Percentiles rank a stretch among this genome's conserved stretches.
Conservation (phyloP, 2,329 filamentous ascomycete species). For the Triangularia verruculosa region DNA sequence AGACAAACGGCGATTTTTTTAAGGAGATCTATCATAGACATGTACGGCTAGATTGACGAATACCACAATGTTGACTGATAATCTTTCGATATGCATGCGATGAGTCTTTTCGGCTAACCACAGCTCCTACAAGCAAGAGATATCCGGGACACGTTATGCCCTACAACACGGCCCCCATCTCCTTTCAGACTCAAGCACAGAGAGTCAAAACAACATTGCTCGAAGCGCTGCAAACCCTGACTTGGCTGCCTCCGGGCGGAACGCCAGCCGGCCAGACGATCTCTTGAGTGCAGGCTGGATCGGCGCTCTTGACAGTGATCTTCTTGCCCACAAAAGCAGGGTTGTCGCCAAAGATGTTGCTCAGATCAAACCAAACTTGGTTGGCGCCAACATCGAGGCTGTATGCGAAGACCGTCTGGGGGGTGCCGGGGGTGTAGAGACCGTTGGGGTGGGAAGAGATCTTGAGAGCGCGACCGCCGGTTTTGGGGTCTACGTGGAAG, state of each 20-base stretch:
- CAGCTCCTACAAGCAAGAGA: background rate
- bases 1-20: background rate
- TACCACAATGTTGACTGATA: background rate
- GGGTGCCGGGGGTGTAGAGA: constrained; percentile 37
- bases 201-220: constrained; percentile 38
- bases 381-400: constrained; percentile 33
- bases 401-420: constrained; percentile 42
- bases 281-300: constrained; percentile 31
- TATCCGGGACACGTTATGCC: background rate
- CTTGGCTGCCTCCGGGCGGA: constrained; percentile 38
- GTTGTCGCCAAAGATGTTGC: constrained; percentile 39
- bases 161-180: background rate
- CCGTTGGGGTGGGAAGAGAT: constrained; percentile 36
- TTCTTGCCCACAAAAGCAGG: constrained; percentile 34
- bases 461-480: constrained; percentile 41
- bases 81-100: background rate
- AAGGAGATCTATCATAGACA: background rate
- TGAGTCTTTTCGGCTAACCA: background rate
- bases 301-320: constrained; percentile 32
- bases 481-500: constrained; percentile 36
- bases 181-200: constrained; percentile 27
- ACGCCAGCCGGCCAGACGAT: constrained; percentile 38
- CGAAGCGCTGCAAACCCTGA: constrained; percentile 35
- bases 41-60: background rate
- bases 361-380: constrained; percentile 40